Conservation (phyloP, 352 stramenopile species). For the Pythium dissotocum region DNA sequence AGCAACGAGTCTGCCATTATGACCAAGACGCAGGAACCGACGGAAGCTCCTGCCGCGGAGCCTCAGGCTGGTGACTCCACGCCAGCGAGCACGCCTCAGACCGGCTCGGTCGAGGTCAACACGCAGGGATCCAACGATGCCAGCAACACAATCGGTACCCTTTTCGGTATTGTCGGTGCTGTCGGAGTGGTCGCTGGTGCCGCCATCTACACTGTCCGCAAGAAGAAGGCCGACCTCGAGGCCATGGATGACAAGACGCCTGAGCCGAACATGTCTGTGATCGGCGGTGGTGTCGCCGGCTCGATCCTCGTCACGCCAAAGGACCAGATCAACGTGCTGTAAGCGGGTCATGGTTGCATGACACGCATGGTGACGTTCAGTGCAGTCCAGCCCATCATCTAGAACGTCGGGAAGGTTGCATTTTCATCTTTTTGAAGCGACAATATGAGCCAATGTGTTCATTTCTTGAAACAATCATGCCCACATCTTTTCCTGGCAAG, state of each 20-base stretch:
- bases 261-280: neutral
- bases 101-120: neutral
- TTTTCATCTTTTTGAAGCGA: neutral
- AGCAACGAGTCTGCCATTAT: neutral
- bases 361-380: neutral
- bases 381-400: neutral
- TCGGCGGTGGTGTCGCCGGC: neutral
- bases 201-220: slow-evolving; percentile 42
- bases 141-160: neutral
- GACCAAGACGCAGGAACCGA: neutral
- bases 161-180: neutral
- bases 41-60: neutral
- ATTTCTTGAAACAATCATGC: neutral
- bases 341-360: neutral
- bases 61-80: neutral
- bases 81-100: neutral
- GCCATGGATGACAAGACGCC: slow-evolving; percentile 59
- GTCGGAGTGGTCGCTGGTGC: slow-evolving; percentile 29
- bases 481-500: neutral
- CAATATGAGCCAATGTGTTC: neutral
- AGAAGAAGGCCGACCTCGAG: slow-evolving; percentile 57
- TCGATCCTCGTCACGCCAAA: neutral
- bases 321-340: neutral
- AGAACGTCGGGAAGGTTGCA: neutral
- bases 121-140: neutral